Percentiles rank a stretch among this genome's conserved stretches.
Evolutionary conservation across 1,139 yeast genomes (phyloP).

Genomic region (Candida sanyaensis): DNA sequence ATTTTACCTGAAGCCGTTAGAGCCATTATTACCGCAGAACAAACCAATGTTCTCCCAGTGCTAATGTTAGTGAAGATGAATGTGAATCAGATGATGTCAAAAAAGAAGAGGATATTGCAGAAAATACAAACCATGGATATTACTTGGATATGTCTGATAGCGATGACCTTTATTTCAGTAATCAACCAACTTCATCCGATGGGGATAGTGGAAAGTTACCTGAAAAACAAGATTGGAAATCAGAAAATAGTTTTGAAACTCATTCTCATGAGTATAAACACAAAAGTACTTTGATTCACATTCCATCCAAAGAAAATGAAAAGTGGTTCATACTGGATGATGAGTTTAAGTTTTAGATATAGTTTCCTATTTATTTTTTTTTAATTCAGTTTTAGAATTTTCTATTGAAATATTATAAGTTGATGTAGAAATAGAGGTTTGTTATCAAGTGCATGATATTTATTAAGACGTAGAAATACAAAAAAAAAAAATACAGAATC

Average conservation of each 20-base stretch:
- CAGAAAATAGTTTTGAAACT: background rate
- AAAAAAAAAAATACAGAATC: background rate
- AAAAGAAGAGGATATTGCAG: background rate
- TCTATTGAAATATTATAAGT: background rate
- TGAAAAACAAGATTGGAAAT: background rate
- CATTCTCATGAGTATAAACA: background rate
- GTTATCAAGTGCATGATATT: background rate
- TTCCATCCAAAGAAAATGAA: background rate
- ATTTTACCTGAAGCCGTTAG: constrained; percentile 38
- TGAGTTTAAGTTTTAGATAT: background rate
- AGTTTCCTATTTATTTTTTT: background rate
- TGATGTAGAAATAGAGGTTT: no score
- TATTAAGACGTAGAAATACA: background rate
- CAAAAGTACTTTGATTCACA: background rate
- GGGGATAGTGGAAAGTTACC: background rate
- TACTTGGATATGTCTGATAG: background rate
- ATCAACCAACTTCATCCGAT: background rate
- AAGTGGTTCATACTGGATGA: background rate
- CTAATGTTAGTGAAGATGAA: constrained; percentile 2
- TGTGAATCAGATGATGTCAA: background rate
- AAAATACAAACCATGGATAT: background rate
- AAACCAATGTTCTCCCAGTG: constrained; percentile 27
- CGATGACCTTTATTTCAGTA: constrained; percentile 1
- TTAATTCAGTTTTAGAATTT: background rate
- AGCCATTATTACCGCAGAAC: constrained; percentile 44